Base-by-base conservation (phyloP, 2,329 filamentous ascomycete genomes). In the Cordyceps farinosa region DNA sequence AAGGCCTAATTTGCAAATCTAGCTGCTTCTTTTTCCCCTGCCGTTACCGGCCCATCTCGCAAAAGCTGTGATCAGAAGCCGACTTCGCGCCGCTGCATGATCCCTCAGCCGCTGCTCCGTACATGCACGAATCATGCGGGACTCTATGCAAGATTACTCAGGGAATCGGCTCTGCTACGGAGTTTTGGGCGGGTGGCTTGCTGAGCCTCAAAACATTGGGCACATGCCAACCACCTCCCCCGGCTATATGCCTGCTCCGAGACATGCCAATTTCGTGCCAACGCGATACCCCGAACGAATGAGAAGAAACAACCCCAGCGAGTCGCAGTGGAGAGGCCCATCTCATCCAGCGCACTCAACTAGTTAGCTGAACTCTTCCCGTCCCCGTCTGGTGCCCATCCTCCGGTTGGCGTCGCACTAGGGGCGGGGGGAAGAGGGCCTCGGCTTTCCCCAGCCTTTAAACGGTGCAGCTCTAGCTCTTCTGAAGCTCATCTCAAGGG, bases 401-500 rank as follows among this genome's bases (percentile, higher is more conserved):
- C 5, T 42, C 56, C 57, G 47, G 36, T 34, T 48, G 47, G 22
- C 34, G 57, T 44, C 47, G 47, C 57, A 60, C 57, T 52, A 52
- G 27, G n/a, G 57, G 36, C 47, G 57, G 57, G 56, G 27, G n/a
- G 57, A 27, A 36, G 57, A 47, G 56, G 38, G 40, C 59, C 40
- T 61, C 47, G 57, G 59, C 45, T 61, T 54, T n/a, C 32, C 53
- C 36, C 42, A 40, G 55, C 38, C 38, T 54, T 34, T 22, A 29
- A 27, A 29, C 45, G 7, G 1, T 7, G 22, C 13, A 2, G 15
- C 40, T 40, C 22, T 30, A 36, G 22, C 22, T 36, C 9, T 42
- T 30, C 17, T 27, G 11, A 34, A 38, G 13, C 44, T 48, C n/a
- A n/a, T 27, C 32, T 47, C 47, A 47, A 44, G 22, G 55, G 55